Base-by-base conservation (phyloP, 345 rosid genomes). In the Gossypium sturtianum region DNA sequence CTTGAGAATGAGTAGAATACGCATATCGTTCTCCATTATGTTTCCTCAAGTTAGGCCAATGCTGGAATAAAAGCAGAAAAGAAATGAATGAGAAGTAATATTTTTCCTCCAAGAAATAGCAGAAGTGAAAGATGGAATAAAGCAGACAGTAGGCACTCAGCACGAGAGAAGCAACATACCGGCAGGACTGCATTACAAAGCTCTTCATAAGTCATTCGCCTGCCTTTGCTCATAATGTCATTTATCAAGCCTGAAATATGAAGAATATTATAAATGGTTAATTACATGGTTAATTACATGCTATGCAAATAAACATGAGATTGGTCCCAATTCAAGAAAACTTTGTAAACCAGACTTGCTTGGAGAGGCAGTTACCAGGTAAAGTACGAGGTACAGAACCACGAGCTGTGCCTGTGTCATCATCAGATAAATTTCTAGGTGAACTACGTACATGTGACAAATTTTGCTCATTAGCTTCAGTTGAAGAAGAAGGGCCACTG, bases 21-120 rank as follows among this genome's bases (percentile, higher is more conserved):
- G 99, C 99, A 82, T 93, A 96, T 22, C 97, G 91, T 76, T 91
- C 99, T 63, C 99, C 99, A 74, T 96, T 96, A 78, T 93, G 98
- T 88, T 96, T 96, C 84, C 99, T 88, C 86, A 96, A 82, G 86
- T 87, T 91, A 56, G 88, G 90, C 99, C 99, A 96, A 76, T 96
- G 97, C 98, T 96, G 87, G 75, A 84, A 78, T 79, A 38, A n/a
- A 66, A 75, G 60, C 64, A 61, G 60, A 71, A 27, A 69, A 25
- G 43, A 72, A 48, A 43, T 73, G 56, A 69, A 73, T 71, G 22
- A 72, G 44, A 51, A 15, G 8, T 27, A 20, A 7, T 34, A 43
- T 23, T 71, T 62, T 20, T 69, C 12, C 41, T 11, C 61, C n/a
- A 38, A 48, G 22, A 45, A 54, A 57, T 49, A 66, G 61, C 38